Base-by-base conservation (phyloP, 2,329 filamentous ascomycete species). In the Myriosclerotinia curreyana region DNA sequence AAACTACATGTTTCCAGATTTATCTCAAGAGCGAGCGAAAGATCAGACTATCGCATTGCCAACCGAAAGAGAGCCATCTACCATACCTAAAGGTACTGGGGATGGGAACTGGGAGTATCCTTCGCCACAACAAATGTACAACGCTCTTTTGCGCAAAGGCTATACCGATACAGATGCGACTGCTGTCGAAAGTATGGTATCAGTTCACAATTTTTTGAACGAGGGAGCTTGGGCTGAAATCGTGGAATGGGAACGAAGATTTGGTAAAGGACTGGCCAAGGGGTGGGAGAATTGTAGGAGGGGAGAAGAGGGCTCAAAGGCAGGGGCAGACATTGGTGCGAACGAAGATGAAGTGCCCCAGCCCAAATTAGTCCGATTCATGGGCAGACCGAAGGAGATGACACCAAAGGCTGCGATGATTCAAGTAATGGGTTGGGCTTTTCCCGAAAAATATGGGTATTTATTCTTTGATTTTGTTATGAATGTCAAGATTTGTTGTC, bases 41-140 rank as follows among this genome's bases (percentile, higher is more conserved):
- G 81, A 90, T 67, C 95, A 99, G 77, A 83, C 84, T 5, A 78
- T 90, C 34, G 80, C 82, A 31, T 85, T 99, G 0, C 90, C 93
- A 0, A 89, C 93, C 2, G 84, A 87, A 8, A 90, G 95, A 70
- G 92, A 97, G 76, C 79, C 84, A 38, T 96, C 91, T 0, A 92
- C 93, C 0, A 99, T 99, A 71, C 95, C 95, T n/a, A 90, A 90
- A 70, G 91, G 90, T 72, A 86, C 89, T 66, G 83, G 86, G 55
- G 83, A 87, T 60, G 85, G 87, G 54, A 96, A 91, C 73, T 99
- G 95, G 95, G 95, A 98, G 77, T 99, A 99, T 75, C 95, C 95
- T 0, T 97, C 92, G 0, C 94, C 95, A 0, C 95, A 99, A 79
- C 95, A 99, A 78, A 99, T 99, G 95, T 99, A 98, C 82, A 98